These are phyloP conservation scores for Penicillium psychrofluorescens DNA, from an alignment of 495 filamentous ascomycete genomes.

Conservation along the genomic window DNA sequence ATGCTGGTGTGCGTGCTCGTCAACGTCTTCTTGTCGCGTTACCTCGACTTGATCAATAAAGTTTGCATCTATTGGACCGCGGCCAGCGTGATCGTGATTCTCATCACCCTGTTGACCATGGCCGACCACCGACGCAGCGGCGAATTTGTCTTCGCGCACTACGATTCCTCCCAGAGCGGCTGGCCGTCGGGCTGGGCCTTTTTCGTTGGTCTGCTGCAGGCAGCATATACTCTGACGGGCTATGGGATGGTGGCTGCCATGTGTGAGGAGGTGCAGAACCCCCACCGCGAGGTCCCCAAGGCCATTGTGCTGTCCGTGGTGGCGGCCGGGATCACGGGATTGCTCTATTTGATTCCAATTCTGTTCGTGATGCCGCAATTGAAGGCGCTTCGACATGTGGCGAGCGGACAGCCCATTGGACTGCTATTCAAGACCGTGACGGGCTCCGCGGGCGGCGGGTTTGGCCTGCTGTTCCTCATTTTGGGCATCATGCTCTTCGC, in stretches of 20 bases:
- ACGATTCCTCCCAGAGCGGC: slow-evolving; percentile 49
- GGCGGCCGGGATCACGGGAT: slow-evolving; percentile 60
- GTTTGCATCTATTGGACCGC: slow-evolving; percentile 62
- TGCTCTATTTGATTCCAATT: slow-evolving; percentile 61
- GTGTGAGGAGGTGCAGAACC: slow-evolving; percentile 64
- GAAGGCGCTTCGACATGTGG: slow-evolving; percentile 48
- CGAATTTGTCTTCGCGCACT: slow-evolving; percentile 56
- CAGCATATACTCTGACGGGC: slow-evolving; percentile 53
- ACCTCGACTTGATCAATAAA: slow-evolving; percentile 60
- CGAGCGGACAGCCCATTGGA: slow-evolving; percentile 43
- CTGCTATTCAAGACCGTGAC: slow-evolving; percentile 27
- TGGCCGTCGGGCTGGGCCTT: slow-evolving; percentile 59
- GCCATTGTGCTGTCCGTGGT: slow-evolving; percentile 66
- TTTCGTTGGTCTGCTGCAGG: slow-evolving; percentile 55
- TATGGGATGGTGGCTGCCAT: slow-evolving; percentile 53
- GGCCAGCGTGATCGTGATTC: slow-evolving; percentile 51
- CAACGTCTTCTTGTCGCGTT: slow-evolving; percentile 50
- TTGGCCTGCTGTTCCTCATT: slow-evolving; percentile 66
- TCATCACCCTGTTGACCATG: slow-evolving; percentile 52
- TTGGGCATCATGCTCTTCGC: slow-evolving; percentile 70
- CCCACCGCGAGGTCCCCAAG: slow-evolving; percentile 57
- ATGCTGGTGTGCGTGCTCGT: slow-evolving; percentile 49
- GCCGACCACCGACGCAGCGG: slow-evolving; percentile 43
- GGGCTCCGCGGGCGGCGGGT: slow-evolving; percentile 48
- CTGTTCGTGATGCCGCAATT: slow-evolving; percentile 57